phyloP scores from a whole-genome alignment of 2,329 filamentous ascomycete genomes.

The Penicillium sp. region DNA sequence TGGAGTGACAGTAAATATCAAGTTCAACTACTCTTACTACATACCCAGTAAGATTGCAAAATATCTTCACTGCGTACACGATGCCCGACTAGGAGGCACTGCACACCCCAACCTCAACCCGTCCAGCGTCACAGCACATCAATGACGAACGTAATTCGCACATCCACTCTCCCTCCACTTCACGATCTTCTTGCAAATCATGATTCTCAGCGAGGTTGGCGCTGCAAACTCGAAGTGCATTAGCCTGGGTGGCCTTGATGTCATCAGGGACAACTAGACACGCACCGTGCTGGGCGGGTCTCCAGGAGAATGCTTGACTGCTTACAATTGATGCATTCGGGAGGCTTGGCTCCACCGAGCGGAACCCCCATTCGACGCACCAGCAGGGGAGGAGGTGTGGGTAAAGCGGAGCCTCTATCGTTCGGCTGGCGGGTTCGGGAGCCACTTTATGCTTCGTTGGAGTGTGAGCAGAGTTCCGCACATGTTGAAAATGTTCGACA shows the following conservation, averaged over 20 bases:
- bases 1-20: no score
- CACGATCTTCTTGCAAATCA: background rate
- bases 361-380: conserved; percentile 24
- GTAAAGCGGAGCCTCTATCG: conserved; percentile 24
- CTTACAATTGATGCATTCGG: conserved; percentile 39
- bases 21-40: no score
- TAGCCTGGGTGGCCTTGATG: conserved; percentile 19
- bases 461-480: background rate
- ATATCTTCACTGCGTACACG: background rate
- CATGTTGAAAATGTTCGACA: conserved; percentile 6
- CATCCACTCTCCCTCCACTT: background rate
- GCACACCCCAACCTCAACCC: background rate
- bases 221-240: background rate
- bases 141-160: background rate
- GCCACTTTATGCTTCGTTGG: conserved; percentile 5
- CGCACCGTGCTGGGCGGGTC: conserved; percentile 10
- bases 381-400: conserved; percentile 5
- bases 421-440: conserved; percentile 13
- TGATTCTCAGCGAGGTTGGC: conserved; percentile 5
- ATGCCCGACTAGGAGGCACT: background rate
- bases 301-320: conserved; percentile 37
- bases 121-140: background rate
- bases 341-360: conserved; percentile 25
- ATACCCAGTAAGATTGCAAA: background rate
- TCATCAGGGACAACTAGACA: conserved; percentile 31